Evolutionary conservation across 345 rosid species (phyloP).

Genomic region (Cochlearia excelsa): DNA sequence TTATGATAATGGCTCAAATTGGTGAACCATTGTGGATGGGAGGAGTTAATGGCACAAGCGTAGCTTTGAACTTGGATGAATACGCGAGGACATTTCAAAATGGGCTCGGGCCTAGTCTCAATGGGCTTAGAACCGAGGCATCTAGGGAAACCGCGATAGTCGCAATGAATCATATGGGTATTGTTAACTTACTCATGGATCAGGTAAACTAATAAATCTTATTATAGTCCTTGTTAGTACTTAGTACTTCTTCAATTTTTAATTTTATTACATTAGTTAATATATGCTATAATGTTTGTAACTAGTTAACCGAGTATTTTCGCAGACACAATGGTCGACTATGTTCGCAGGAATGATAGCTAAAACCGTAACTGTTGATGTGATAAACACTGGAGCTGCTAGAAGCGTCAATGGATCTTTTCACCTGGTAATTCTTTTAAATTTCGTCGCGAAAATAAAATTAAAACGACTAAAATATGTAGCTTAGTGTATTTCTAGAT

Average conservation of each 20-base stretch:
- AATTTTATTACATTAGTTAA: slow-evolving; percentile 5
- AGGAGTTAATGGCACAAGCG: slow-evolving; percentile 46
- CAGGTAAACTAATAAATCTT: slow-evolving; percentile 39
- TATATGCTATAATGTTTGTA: slow-evolving; percentile 4
- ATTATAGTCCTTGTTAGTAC: background rate
- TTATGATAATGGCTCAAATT: slow-evolving; percentile 67
- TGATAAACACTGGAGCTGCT: slow-evolving; percentile 55
- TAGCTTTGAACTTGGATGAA: slow-evolving; percentile 60
- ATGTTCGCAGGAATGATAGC: slow-evolving; percentile 73
- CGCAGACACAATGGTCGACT: slow-evolving; percentile 73
- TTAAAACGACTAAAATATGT: too few species aligned
- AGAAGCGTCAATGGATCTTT: slow-evolving; percentile 74
- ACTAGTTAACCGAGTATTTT: background rate
- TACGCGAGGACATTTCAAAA: slow-evolving; percentile 51
- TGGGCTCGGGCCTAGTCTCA: slow-evolving; percentile 61
- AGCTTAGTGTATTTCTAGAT: too few species aligned
- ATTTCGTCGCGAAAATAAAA: too few species aligned
- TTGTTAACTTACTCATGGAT: slow-evolving; percentile 81
- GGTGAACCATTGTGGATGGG: slow-evolving; percentile 76
- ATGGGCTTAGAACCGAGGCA: slow-evolving; percentile 71
- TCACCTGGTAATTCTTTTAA: slow-evolving; percentile 54
- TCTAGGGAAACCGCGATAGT: slow-evolving; percentile 64
- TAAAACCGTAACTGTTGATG: slow-evolving; percentile 61
- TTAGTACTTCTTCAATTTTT: background rate
- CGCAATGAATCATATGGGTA: slow-evolving; percentile 58